Conservation (phyloP, 345 rosid genomes). For the Citrus inodora region DNA sequence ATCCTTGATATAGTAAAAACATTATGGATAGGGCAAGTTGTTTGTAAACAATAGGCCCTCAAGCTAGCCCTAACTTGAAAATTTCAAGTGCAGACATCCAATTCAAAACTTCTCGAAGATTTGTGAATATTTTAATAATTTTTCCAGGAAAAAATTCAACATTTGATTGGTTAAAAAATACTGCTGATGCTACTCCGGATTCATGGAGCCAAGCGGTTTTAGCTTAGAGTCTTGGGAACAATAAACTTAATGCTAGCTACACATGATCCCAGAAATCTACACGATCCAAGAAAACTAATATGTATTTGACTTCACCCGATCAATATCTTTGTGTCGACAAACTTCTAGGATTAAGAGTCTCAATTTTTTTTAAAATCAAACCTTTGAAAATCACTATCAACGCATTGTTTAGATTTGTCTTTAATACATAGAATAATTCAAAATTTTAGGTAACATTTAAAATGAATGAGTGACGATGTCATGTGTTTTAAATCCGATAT, state of each 20-base stretch:
- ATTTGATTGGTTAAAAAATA: background rate
- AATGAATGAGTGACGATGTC: no score
- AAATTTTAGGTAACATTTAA: no score
- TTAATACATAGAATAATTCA: no score
- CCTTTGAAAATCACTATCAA: background rate
- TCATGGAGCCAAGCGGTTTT: background rate
- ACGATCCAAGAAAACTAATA: conserved; percentile 18
- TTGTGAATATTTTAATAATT: background rate
- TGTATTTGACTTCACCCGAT: background rate
- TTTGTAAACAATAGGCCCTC: no score
- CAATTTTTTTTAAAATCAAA: background rate
- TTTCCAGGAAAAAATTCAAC: background rate
- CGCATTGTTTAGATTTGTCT: background rate
- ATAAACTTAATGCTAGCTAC: background rate
- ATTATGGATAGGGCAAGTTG: no score
- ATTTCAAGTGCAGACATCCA: conserved; percentile 1
- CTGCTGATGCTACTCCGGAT: background rate
- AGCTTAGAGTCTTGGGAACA: background rate
- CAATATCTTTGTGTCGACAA: conserved; percentile 1
- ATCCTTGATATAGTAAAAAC: background rate
- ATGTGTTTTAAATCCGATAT: no score
- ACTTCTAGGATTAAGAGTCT: background rate
- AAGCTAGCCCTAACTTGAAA: background rate
- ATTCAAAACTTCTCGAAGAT: background rate
- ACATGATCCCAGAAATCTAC: conserved; percentile 17